A percentile compares a stretch with the other conserved stretches of the same genome.
These are phyloP conservation scores for Diplodia scrobiculata DNA, from an alignment of 2,329 filamentous ascomycete genomes.

Conservation along the genomic window DNA sequence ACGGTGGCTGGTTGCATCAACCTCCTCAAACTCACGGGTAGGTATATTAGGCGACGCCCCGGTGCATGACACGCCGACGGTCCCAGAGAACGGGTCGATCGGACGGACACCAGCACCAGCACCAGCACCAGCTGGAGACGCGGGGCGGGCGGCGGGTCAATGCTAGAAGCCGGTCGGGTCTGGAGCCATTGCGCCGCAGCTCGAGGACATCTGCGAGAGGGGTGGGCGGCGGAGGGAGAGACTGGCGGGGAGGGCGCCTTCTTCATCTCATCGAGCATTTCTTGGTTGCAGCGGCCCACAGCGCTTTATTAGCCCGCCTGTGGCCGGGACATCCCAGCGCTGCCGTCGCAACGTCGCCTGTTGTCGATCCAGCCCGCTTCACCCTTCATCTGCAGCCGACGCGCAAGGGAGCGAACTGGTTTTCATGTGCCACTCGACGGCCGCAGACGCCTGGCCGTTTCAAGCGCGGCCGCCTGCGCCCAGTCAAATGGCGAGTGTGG, in stretches of 20 bases:
- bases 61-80: constrained; percentile 14
- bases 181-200: background rate
- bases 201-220: background rate
- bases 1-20: constrained; percentile 2
- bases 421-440: no score
- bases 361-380: constrained; percentile 9
- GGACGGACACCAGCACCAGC: background rate
- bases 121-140: no score
- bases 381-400: constrained; percentile 5
- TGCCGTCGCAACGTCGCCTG: background rate
- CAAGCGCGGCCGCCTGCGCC: background rate
- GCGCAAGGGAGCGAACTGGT: background rate
- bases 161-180: background rate
- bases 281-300: background rate
- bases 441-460: constrained; percentile 1
- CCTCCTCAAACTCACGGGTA: background rate
- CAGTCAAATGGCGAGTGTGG: background rate
- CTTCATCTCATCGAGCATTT: background rate
- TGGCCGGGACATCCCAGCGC: background rate
- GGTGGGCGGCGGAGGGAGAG: background rate
- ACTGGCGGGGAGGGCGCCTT: background rate
- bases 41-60: constrained; percentile 4
- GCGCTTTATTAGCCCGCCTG: background rate
- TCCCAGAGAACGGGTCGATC: background rate
- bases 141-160: background rate